Conservation (phyloP, 129 eudicot genomes). For the Helianthus annuus region HanXRQr2.0-SUNRISE NC_035440.2:19207847-19208346, state of each 20-base stretch:
- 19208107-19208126: conserved; percentile 42
- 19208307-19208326: conserved; percentile 54
- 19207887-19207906: conserved; percentile 54
- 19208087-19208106: conserved; percentile 36
- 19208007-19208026: conserved; percentile 61
- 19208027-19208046: conserved; percentile 56
- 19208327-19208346: conserved; percentile 45
- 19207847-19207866: conserved; percentile 69
- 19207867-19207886: conserved; percentile 58
- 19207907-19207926: conserved; percentile 89
- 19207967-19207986: conserved; percentile 61
- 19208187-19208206: conserved; percentile 35
- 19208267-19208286: conserved; percentile 87
- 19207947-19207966: conserved; percentile 56
- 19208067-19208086: conserved; percentile 41
- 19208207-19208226: conserved; percentile 59
- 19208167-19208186: conserved; percentile 62
- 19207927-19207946: conserved; percentile 50
- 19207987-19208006: conserved; percentile 55
- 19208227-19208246: conserved; percentile 81
- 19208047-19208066: conserved; percentile 40
- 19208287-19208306: conserved; percentile 49
- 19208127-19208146: conserved; percentile 28
- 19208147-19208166: conserved; percentile 55
- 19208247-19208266: conserved; percentile 78